Percentiles rank a stretch among this genome's conserved stretches.
phyloP scores from a whole-genome alignment of 2,329 filamentous ascomycete species.

The Alternaria conjuncta region DNA sequence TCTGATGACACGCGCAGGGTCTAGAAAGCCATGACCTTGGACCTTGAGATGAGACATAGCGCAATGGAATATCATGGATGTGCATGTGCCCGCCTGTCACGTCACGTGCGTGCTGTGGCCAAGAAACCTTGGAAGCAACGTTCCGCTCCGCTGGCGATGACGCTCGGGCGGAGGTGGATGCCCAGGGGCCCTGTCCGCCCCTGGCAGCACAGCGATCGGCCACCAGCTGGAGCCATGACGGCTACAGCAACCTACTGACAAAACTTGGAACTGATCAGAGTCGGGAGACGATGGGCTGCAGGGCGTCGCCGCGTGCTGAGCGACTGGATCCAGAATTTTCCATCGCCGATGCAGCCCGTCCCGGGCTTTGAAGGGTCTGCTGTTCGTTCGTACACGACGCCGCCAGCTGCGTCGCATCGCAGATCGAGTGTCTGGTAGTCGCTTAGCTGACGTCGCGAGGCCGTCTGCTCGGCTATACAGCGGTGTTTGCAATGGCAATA shows the following conservation, averaged over 20 bases:
- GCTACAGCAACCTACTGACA: background rate
- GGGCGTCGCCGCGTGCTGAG: background rate
- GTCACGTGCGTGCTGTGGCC: background rate
- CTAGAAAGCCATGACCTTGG: background rate
- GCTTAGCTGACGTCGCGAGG: background rate
- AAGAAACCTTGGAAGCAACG: background rate
- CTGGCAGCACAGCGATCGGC: slow-evolving; percentile 1
- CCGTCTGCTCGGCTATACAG: background rate
- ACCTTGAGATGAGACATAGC: background rate
- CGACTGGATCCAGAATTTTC: background rate
- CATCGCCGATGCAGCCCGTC: slow-evolving; percentile 7
- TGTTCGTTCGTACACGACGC: background rate
- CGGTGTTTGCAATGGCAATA: background rate
- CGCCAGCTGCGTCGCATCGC: slow-evolving; percentile 20
- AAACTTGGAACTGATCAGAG: background rate
- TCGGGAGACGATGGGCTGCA: background rate
- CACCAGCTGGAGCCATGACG: background rate
- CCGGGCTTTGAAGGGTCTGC: background rate
- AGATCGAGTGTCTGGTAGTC: slow-evolving; percentile 15
- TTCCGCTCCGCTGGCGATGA: slow-evolving; percentile 5
- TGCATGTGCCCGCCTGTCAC: background rate
- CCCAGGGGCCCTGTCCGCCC: slow-evolving; percentile 23
- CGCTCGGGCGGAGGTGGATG: slow-evolving; percentile 7
- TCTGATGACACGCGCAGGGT: slow-evolving; percentile 6
- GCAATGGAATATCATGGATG: background rate